Percentiles rank a stretch among this genome's conserved stretches.
These are phyloP conservation scores for Domatiomyces catenatus DNA, from an alignment of 2,329 filamentous ascomycete species.

Conservation along the genomic window DNA sequence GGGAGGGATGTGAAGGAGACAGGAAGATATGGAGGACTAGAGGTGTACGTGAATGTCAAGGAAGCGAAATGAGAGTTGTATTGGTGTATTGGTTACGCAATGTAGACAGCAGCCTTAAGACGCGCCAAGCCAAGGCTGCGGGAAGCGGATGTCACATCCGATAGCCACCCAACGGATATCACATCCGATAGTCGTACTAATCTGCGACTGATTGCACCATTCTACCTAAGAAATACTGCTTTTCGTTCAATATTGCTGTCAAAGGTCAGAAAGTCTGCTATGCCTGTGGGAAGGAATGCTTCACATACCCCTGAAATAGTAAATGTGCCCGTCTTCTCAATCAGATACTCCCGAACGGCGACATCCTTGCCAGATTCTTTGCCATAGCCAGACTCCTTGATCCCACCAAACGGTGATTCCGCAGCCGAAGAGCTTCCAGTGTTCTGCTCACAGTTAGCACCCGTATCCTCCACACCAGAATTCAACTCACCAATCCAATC, in stretches of 20 bases:
- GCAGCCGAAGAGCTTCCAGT: conserved; percentile 48
- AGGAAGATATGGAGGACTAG: not conserved
- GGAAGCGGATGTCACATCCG: not conserved
- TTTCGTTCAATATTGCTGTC: not conserved
- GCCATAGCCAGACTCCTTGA: conserved; percentile 53
- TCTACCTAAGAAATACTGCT: not conserved
- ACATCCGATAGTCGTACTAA: no score
- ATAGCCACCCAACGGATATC: not conserved
- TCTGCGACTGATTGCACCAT: not conserved
- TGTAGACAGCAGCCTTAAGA: not conserved
- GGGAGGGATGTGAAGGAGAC: not conserved
- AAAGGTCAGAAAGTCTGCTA: not conserved
- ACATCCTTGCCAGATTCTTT: conserved; percentile 54
- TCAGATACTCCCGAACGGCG: conserved; percentile 45
- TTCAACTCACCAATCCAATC: conserved; percentile 43
- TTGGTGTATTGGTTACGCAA: not conserved
- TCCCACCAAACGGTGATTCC: conserved; percentile 51
- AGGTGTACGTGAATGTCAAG: not conserved
- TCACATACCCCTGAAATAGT: conserved; percentile 34
- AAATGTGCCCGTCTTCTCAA: conserved; percentile 51
- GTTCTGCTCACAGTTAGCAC: conserved; percentile 7
- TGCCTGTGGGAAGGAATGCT: not conserved
- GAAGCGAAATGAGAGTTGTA: not conserved
- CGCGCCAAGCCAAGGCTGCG: not conserved
- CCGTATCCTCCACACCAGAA: not conserved